A percentile compares a stretch with the other conserved stretches of the same genome.
phyloP scores from a whole-genome alignment of 352 stramenopile species.

The Pythium grandisporangium region DNA sequence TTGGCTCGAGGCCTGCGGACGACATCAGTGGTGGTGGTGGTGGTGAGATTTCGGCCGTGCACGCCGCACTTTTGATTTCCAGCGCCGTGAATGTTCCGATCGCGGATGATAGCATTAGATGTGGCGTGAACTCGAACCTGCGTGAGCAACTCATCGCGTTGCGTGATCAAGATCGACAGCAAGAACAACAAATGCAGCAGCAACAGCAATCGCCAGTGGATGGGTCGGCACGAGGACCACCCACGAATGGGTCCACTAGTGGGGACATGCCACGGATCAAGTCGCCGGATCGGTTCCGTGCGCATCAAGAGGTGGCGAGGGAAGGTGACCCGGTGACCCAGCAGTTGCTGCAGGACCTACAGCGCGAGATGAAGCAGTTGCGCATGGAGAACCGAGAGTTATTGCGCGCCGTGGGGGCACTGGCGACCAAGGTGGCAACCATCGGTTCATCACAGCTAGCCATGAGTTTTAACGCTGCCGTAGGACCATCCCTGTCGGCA shows the following conservation, averaged over 20 bases:
- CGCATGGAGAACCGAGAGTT: background rate
- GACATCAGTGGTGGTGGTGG: background rate
- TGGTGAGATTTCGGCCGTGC: slow-evolving; percentile 4
- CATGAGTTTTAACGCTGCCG: too few relatives aligned
- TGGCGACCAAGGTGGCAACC: background rate
- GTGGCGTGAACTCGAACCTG: slow-evolving; percentile 12
- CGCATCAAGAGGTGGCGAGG: too few relatives aligned
- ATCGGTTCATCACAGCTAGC: background rate
- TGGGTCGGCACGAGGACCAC: too few relatives aligned
- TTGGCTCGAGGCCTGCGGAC: too few relatives aligned
- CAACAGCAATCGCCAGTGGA: too few relatives aligned
- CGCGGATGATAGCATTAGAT: slow-evolving; percentile 15
- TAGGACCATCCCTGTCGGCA: too few relatives aligned
- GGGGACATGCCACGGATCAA: too few relatives aligned
- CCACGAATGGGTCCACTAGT: too few relatives aligned
- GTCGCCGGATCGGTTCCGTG: too few relatives aligned
- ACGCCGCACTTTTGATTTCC: slow-evolving; percentile 12
- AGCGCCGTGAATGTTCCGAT: slow-evolving; percentile 6
- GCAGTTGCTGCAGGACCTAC: too few relatives aligned
- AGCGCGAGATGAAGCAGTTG: background rate
- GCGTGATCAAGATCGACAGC: slow-evolving; percentile 5
- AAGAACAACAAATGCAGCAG: slow-evolving; percentile 2
- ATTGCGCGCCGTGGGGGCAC: background rate
- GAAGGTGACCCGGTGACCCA: too few relatives aligned
- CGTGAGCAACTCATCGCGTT: slow-evolving; percentile 11